Evolutionary conservation across 1,284 basidiomycete species (phyloP).

Genomic region (Laetiporus sulphureus): DNA sequence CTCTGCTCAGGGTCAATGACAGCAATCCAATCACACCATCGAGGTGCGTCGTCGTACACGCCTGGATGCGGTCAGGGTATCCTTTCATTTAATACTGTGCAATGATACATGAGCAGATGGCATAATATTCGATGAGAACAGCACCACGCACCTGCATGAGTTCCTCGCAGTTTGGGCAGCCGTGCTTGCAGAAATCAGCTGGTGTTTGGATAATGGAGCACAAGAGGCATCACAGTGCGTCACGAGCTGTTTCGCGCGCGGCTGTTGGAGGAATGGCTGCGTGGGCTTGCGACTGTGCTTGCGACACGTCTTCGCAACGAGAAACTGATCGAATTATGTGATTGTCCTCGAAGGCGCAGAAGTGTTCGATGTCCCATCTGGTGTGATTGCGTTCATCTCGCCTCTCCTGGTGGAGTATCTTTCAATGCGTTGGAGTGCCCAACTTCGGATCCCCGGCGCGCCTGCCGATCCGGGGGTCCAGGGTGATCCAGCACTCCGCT

Average conservation of each 20-base stretch:
- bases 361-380: neutral
- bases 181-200: constrained; percentile 77
- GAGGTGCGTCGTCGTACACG: constrained; percentile 91
- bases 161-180: constrained; percentile 97
- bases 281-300: constrained; percentile 20
- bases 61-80: constrained; percentile 74
- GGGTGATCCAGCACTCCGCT: no score
- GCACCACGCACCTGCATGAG: constrained; percentile 93
- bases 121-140: constrained; percentile 9
- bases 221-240: constrained; percentile 85
- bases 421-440: no score
- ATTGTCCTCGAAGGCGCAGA: no score
- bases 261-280: constrained; percentile 51
- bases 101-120: no score
- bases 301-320: constrained; percentile 24
- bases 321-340: no score
- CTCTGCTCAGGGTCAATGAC: constrained; percentile 85
- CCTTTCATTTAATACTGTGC: constrained; percentile 86
- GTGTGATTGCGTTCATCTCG: no score
- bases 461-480: constrained; percentile 25
- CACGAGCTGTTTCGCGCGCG: constrained; percentile 69
- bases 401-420: no score
- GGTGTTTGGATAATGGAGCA: constrained; percentile 88
- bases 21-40: constrained; percentile 91
- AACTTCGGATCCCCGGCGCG: constrained; percentile 15